Evolutionary conservation across 345 rosid species (phyloP).

Genomic region (Dimocarpus longan): DNA sequence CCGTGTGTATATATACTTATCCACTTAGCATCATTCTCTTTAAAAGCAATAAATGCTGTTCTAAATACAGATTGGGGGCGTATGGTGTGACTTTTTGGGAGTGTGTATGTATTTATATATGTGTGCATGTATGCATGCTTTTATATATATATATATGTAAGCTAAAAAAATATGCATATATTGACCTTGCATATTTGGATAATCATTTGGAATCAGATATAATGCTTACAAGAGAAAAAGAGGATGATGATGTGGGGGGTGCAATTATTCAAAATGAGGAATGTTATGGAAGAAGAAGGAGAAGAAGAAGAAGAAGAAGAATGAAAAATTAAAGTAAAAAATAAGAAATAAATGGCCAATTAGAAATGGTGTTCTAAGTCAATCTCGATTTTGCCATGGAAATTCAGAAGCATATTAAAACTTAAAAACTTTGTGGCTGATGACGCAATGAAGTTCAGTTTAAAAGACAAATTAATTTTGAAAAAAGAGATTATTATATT

Average conservation of each 20-base stretch:
- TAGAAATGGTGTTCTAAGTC: conserved; percentile 31
- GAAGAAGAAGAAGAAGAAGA: neutral
- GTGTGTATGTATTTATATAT: neutral
- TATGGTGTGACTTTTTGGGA: neutral
- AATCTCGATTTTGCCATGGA: conserved; percentile 22
- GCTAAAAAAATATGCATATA: neutral
- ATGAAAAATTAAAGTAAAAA: neutral
- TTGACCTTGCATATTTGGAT: conserved; percentile 27
- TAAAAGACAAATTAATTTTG: conserved; percentile 36
- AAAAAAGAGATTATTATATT: conserved; percentile 21
- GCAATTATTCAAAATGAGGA: conserved; percentile 31
- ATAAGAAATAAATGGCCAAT: conserved; percentile 4
- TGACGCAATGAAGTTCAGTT: conserved; percentile 41
- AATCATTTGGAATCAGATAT: conserved; percentile 33
- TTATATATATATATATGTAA: neutral
- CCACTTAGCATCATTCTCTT: conserved; percentile 1
- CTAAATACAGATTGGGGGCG: neutral
- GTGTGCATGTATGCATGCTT: too few species aligned
- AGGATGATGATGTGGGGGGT: conserved; percentile 27
- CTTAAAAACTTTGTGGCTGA: conserved; percentile 20
- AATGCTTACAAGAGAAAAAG: conserved; percentile 26
- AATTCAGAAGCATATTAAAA: conserved; percentile 20
- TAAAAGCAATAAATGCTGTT: conserved; percentile 8
- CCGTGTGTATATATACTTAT: neutral
- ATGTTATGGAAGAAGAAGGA: conserved; percentile 15